These are phyloP conservation scores for Hyphopichia burtonii DNA, from an alignment of 1,139 yeast species.

Conservation along the genomic window DNA sequence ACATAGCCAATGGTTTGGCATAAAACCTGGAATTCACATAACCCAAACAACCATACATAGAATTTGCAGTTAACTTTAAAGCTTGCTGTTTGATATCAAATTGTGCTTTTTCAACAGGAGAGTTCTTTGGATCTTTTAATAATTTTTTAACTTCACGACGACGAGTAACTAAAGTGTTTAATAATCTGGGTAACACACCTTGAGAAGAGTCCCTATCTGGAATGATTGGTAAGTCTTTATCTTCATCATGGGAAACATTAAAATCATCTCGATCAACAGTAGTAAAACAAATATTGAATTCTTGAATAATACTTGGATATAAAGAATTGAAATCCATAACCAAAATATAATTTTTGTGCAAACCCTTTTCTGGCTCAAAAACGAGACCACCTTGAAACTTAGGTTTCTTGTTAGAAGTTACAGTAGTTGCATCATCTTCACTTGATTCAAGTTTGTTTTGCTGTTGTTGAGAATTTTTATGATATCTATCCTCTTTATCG, in stretches of 20 bases:
- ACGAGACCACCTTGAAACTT: conserved; percentile 96
- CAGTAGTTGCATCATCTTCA: conserved; percentile 49
- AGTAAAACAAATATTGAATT: conserved; percentile 94
- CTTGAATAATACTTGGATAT: conserved; percentile 97
- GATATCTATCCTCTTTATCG: conserved; percentile 67
- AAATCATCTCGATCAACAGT: conserved; percentile 75
- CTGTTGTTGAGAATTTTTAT: conserved; percentile 41
- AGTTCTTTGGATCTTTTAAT: conserved; percentile 71
- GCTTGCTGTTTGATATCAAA: conserved; percentile 97
- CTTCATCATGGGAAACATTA: conserved; percentile 47
- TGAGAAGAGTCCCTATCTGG: conserved; percentile 60
- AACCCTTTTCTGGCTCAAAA: conserved; percentile 94
- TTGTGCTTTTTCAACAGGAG: conserved; percentile 65
- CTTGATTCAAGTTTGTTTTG: conserved; percentile 38
- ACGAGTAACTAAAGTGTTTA: conserved; percentile 81
- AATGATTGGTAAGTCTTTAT: conserved; percentile 66
- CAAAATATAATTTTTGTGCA: conserved; percentile 82
- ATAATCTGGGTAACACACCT: conserved; percentile 85
- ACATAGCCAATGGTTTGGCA: conserved; percentile 94
- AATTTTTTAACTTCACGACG: conserved; percentile 91
- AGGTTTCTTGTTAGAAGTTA: conserved; percentile 66
- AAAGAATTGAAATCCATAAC: conserved; percentile 99
- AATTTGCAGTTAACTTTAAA: conserved; percentile 92
- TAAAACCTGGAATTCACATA: conserved; percentile 89
- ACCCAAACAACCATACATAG: conserved; percentile 99